These are phyloP conservation scores for Mycena capillaripes DNA, from an alignment of 768 basidiomycete genomes.

Conservation along the genomic window DNA sequence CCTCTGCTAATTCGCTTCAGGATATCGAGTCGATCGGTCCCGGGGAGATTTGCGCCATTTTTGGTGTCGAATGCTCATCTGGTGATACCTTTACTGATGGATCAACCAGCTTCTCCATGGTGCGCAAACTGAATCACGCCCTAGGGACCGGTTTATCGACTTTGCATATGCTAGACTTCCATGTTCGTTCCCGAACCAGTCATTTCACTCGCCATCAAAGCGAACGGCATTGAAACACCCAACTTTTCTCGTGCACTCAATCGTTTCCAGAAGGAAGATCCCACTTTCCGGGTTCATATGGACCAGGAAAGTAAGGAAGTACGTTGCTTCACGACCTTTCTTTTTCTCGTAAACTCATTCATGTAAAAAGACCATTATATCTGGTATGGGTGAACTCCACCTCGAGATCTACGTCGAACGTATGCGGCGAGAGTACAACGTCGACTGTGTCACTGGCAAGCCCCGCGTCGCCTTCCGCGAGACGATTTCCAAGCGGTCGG, in stretches of 20 bases:
- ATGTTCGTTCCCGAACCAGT: slow-evolving; percentile 99
- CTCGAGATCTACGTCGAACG: slow-evolving; percentile 99
- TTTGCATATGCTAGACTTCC: slow-evolving; percentile 74
- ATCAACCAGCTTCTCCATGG: slow-evolving; percentile 93
- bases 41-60: slow-evolving; percentile 99
- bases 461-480: slow-evolving; percentile 98
- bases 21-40: slow-evolving; percentile 95
- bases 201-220: slow-evolving; percentile 94
- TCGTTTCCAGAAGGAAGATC: slow-evolving; percentile 98
- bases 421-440: slow-evolving; percentile 97
- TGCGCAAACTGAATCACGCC: slow-evolving; percentile 49
- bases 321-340: slow-evolving; percentile 10
- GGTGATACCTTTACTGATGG: slow-evolving; percentile 99
- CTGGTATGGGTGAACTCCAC: slow-evolving; percentile 99
- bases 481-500: slow-evolving; percentile 85
- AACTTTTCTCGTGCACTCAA: slow-evolving; percentile 97
- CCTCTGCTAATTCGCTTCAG: slow-evolving; percentile 50
- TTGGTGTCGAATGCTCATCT: slow-evolving; percentile 97
- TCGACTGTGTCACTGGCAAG: slow-evolving; percentile 93
- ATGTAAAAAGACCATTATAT: slow-evolving; percentile 88
- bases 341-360: background rate
- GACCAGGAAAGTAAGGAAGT: slow-evolving; percentile 96
- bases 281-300: slow-evolving; percentile 97
- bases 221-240: slow-evolving; percentile 92
- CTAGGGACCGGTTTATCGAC: background rate